A percentile compares a stretch with the other conserved stretches of the same genome.
phyloP scores from a whole-genome alignment of 164 flowering plant genomes.

The Vitis vinifera region DNA sequence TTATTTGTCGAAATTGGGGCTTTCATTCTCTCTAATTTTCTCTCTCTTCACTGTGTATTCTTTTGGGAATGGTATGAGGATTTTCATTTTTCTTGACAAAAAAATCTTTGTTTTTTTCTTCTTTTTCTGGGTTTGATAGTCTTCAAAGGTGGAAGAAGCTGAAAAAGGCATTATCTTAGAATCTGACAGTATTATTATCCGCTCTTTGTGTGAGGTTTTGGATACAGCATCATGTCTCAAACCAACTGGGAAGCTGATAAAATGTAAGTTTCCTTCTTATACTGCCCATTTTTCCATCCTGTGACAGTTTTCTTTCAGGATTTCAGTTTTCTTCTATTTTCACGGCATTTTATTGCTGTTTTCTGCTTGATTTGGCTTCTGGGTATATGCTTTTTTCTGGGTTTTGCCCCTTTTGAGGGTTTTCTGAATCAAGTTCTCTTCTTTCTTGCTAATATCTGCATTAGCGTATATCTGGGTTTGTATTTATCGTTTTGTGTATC shows the following conservation, averaged over 20 bases:
- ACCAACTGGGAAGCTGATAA: slow-evolving; percentile 91
- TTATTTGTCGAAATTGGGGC: slow-evolving; percentile 13
- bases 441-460: neutral
- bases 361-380: slow-evolving; percentile 21
- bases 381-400: slow-evolving; percentile 11
- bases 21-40: slow-evolving; percentile 5
- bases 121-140: neutral
- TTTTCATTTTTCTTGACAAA: neutral
- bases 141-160: slow-evolving; percentile 6
- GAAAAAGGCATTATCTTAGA: neutral
- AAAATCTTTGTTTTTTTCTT: neutral
- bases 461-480: neutral
- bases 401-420: neutral
- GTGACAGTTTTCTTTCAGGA: slow-evolving; percentile 2
- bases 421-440: slow-evolving; percentile 7
- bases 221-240: slow-evolving; percentile 67
- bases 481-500: neutral
- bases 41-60: neutral
- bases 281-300: neutral
- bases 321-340: neutral
- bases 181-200: slow-evolving; percentile 11
- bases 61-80: neutral
- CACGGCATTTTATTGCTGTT: neutral
- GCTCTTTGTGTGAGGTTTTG: slow-evolving; percentile 12
- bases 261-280: slow-evolving; percentile 39